These are phyloP conservation scores for Antitrichia curtipendula DNA, from an alignment of 225 moss, liverwort and hornwort species.

Conservation along the genomic window DNA sequence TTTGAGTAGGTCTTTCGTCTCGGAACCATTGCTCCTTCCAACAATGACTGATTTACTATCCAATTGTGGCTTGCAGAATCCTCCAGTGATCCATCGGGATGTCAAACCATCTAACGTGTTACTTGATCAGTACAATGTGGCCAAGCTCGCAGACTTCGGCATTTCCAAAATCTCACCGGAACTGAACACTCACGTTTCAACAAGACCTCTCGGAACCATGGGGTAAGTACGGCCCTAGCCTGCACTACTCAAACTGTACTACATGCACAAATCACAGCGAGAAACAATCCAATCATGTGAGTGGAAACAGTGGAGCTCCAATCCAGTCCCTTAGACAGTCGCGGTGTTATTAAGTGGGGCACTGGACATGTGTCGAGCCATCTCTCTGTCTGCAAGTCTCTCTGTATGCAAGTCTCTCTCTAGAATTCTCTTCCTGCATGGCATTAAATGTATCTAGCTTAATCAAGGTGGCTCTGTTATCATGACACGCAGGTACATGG, in stretches of 20 bases:
- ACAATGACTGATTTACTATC: not conserved
- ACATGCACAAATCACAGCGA: not conserved
- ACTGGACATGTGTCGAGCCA: not conserved
- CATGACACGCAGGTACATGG: conserved; percentile 17
- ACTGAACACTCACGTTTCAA: conserved; percentile 34
- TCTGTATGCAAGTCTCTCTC: not conserved
- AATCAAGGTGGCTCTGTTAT: not conserved
- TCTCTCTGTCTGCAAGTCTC: not conserved
- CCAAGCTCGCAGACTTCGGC: conserved; percentile 42
- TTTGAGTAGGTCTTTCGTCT: not conserved
- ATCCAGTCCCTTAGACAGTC: not conserved
- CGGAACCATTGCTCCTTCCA: not conserved
- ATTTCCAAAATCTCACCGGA: conserved; percentile 44
- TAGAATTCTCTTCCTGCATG: not conserved
- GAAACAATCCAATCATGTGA: not conserved
- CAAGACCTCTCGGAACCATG: conserved; percentile 36
- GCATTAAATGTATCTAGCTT: not conserved
- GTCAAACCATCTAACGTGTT: conserved; percentile 32
- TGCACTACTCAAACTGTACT: not conserved
- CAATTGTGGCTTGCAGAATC: conserved; percentile 13
- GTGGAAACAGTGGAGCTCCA: not conserved
- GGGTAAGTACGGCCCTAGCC: conserved; percentile 1
- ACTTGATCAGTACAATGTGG: conserved; percentile 31
- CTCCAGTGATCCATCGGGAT: conserved; percentile 40
- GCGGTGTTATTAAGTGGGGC: not conserved